Evolutionary conservation across 106 monocot species (phyloP), one percentile per base, ranked within the genome.

Genomic region (Platanthera guangdongensis): DNA sequence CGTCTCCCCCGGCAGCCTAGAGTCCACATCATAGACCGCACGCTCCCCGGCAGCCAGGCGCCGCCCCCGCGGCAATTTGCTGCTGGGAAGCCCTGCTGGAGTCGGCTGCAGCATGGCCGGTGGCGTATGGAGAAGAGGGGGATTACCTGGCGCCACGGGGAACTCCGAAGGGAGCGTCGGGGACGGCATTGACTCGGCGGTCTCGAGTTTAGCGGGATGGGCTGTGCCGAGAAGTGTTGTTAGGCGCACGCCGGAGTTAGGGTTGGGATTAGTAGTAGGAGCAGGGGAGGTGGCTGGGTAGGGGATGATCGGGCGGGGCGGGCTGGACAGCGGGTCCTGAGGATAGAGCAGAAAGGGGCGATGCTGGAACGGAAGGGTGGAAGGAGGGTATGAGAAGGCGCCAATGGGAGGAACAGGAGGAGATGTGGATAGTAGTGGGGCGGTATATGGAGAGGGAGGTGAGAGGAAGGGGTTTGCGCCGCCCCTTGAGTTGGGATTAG

Each of bases 21-120:
- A 85, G 76, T 99, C 97, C 3, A 99, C 94, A 50, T 99, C 97
- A 54, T 94, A 86, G 47, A 94, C 86, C 10, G 78, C 85, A 60
- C 84, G 83, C 7, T 89, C 89, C 4, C 94, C 91, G 0, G 51
- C 53, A 15, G 81, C 79, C 9, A 99, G 73, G 45, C 70, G 81
- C 80, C 92, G 63, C 19, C 97, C 97, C 16, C 92, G 79, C 25
- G 97, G 94, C 80, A 87, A 71, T 84, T 92, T 99, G 46, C 81
- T 81, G 74, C 92, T 95, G 3, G 85, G 80, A 73, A 82, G 57
- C 80, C 94, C 82, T 47, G 77, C 89, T 19, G 76, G 91, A 21
- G 72, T n/a, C 22, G 72, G 52, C 79, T 81, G 84, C n/a, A 76
- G 78, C 12, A 87, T 87, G 4, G 87, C 87, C 7, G 93, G 84